Percentiles rank a stretch among this genome's conserved stretches.
These are phyloP conservation scores for Cyberlindnera galapagoensis DNA, from an alignment of 805 yeast species.

Conservation along the genomic window DNA sequence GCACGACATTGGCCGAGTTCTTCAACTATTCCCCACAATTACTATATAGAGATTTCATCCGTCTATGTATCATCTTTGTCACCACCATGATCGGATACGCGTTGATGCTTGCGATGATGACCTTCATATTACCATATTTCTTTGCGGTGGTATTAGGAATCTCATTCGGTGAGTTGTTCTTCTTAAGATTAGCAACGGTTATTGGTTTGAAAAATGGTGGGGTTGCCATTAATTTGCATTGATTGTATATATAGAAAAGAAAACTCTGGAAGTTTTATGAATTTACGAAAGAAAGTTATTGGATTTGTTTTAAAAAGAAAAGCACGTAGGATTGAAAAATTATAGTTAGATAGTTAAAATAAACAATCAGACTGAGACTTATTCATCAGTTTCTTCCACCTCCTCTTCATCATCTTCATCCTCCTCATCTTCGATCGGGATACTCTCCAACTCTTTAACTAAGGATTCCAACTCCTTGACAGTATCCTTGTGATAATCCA, in stretches of 20 bases:
- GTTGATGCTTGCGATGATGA: conserved; percentile 76
- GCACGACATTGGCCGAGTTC: conserved; percentile 26
- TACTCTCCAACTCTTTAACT: conserved; percentile 37
- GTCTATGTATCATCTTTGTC: conserved; percentile 49
- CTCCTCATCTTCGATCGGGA: conserved; percentile 40
- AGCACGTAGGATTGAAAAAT: too few species aligned
- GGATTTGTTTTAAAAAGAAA: too few species aligned
- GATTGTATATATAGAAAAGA: too few species aligned
- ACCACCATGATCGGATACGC: conserved; percentile 66
- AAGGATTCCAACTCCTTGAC: conserved; percentile 40
- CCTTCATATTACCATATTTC: conserved; percentile 58
- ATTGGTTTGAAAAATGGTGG: conserved; percentile 27
- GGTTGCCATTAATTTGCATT: too few species aligned
- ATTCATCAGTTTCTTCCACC: conserved; percentile 14
- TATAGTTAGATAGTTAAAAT: conserved; percentile 3
- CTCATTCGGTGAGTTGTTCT: conserved; percentile 63
- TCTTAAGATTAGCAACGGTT: conserved; percentile 48
- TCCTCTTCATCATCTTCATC: conserved; percentile 28
- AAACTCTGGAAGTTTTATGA: too few species aligned
- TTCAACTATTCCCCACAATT: conserved; percentile 30
- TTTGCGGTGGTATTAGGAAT: conserved; percentile 69
- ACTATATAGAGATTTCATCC: conserved; percentile 44
- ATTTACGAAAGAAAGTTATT: too few species aligned
- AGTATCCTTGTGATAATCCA: conserved; percentile 53
- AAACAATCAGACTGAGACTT: conserved; percentile 7